Percentiles rank a stretch among this genome's conserved stretches.
Conservation (phyloP, 345 rosid species). For the Dipteronia sinensis region DNA sequence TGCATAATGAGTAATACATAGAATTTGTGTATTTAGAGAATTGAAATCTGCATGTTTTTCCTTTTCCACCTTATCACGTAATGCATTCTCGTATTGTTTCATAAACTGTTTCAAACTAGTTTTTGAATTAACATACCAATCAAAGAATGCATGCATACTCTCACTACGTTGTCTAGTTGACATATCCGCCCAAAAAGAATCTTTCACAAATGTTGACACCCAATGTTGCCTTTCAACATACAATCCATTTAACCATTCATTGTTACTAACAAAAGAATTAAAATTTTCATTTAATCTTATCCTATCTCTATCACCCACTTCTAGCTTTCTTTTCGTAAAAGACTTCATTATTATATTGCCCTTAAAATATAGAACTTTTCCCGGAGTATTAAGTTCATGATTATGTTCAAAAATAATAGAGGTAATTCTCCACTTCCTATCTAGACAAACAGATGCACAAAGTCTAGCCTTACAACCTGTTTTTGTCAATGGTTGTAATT, state of each 20-base stretch:
- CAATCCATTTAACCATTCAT: constrained; percentile 29
- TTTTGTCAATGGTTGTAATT: constrained; percentile 8
- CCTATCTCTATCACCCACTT: neutral
- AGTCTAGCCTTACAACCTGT: constrained; percentile 23
- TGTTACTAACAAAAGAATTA: constrained; percentile 20
- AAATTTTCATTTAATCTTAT: neutral
- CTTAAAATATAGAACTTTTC: neutral
- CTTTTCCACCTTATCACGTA: constrained; percentile 27
- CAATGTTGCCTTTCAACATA: constrained; percentile 28
- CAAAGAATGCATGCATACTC: constrained; percentile 28
- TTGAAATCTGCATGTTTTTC: constrained; percentile 18
- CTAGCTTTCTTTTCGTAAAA: neutral
- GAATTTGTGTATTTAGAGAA: too few relatives aligned
- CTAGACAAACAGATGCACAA: constrained; percentile 17
- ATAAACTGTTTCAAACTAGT: constrained; percentile 35
- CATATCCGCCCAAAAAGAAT: constrained; percentile 38
- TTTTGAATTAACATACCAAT: constrained; percentile 23
- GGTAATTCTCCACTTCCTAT: constrained; percentile 10
- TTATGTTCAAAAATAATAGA: constrained; percentile 24
- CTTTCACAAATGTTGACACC: constrained; percentile 32
- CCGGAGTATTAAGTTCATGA: neutral
- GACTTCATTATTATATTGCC: neutral
- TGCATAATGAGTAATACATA: too few relatives aligned
- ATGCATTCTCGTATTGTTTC: constrained; percentile 30
- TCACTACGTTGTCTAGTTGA: constrained; percentile 24